Base-by-base conservation (phyloP, 495 filamentous ascomycete genomes). In the Hypoxylon rickii region DNA sequence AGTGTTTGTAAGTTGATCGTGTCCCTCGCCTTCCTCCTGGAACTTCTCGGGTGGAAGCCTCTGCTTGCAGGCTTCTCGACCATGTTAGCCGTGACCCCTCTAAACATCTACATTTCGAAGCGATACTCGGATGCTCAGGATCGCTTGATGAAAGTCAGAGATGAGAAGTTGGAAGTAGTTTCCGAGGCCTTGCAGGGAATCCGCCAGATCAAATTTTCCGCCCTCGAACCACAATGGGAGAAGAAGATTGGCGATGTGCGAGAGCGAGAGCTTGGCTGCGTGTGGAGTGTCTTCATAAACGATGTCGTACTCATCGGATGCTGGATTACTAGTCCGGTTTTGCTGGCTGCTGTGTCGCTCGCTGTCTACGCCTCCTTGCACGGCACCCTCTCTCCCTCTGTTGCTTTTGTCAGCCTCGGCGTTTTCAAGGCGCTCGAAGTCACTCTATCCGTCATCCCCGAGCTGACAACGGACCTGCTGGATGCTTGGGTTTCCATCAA, bases 181-280 rank as follows among this genome's bases (percentile, higher is more conserved):
- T 89, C 88, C 0, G 90, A 96, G 67, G 89, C 88, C 1, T 72
- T 96, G 0, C 85, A 89, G 56, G 90, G 86, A 29, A 93, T 96
- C 47, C 81, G 90, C 4, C 90, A 95, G 65, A 89, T 96, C 67
- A 96, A 96, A 60, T 92, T 96, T 59, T 89, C 88, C 0, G 90
- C 89, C 7, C 68, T 90, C n/a, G 90, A 96, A 64, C 68, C 74
- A 12, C 83, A 88, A 54, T 96, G 90, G 90, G 81, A 92, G 69
- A 71, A 78, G n/a, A 86, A 84, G 47, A 90, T 96, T 45, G 66
- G 73, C n/a, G 74, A 75, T 5, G 80, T 83, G 18, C 79, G 90
- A 61, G 79, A 82, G 10, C 76, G 77, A 19, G 90, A 96, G 61
- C 80, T 96, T 0, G 48, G 56, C 0, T 80, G 80, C 1, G 75